Percentiles rank a stretch among this genome's conserved stretches.
Conservation (phyloP, 2,329 filamentous ascomycete genomes). For the Samsoniella hepiali region DNA sequence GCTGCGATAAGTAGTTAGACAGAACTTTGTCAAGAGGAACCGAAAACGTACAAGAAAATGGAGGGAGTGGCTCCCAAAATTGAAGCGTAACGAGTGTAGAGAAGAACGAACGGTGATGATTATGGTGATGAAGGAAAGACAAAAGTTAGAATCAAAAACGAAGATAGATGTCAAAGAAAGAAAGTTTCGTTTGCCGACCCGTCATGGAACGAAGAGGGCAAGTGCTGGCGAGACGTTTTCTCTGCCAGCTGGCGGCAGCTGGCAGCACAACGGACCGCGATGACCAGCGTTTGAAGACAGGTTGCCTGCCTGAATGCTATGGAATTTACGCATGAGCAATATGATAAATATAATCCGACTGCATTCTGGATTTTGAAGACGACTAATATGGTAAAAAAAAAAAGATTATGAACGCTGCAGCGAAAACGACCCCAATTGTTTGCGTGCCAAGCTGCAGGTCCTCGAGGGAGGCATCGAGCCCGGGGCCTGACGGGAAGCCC, state of each 20-base stretch:
- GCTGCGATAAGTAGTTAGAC: background rate
- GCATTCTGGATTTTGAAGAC: background rate
- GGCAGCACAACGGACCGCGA: background rate
- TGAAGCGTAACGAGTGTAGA: background rate
- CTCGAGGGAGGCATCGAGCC: too few species aligned
- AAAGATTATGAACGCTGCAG: background rate
- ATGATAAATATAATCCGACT: background rate
- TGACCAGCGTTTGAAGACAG: background rate
- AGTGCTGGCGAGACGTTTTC: background rate
- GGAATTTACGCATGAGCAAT: background rate
- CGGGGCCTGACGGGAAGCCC: background rate
- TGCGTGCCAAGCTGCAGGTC: background rate
- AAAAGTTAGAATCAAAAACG: background rate
- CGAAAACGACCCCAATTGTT: background rate
- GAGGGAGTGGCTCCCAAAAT: slow-evolving; percentile 2
- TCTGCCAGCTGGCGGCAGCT: slow-evolving; percentile 19
- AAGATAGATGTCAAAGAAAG: background rate
- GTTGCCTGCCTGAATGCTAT: background rate
- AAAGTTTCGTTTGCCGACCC: background rate
- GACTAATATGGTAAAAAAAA: background rate
- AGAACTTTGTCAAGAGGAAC: background rate
- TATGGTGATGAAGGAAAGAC: slow-evolving; percentile 10
- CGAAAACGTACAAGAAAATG: background rate
- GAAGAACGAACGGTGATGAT: slow-evolving; percentile 1
- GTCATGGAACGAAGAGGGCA: background rate